These are phyloP conservation scores for Blastosporella zonata DNA, from an alignment of 1,284 basidiomycete genomes.

Conservation along the genomic window DNA sequence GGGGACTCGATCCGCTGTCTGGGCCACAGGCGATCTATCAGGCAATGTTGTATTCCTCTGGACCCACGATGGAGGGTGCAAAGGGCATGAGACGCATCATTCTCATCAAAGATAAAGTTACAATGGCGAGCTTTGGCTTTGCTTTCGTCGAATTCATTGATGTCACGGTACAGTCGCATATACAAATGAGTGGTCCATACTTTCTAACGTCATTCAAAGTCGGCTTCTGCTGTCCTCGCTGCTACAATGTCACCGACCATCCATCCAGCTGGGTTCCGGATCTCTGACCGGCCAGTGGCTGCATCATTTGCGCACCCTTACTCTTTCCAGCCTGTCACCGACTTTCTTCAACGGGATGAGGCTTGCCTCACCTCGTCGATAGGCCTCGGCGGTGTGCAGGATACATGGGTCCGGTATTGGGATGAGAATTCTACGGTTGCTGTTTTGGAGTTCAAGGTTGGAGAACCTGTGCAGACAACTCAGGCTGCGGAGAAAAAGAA, in stretches of 20 bases:
- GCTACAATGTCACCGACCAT: constrained; percentile 78
- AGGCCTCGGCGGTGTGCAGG: constrained; percentile 66
- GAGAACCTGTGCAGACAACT: constrained; percentile 47
- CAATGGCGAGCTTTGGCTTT: constrained; percentile 85
- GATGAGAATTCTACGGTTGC: constrained; percentile 73
- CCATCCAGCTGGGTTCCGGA: constrained; percentile 86
- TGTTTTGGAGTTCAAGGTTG: constrained; percentile 77
- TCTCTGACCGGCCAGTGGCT: constrained; percentile 81
- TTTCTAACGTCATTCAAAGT: constrained; percentile 37
- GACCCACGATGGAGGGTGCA: constrained; percentile 66
- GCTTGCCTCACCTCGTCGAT: constrained; percentile 63
- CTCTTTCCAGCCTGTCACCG: constrained; percentile 77
- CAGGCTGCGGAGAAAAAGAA: constrained; percentile 54
- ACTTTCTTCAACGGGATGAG: constrained; percentile 72
- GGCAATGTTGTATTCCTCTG: constrained; percentile 69
- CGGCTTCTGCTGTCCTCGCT: constrained; percentile 71
- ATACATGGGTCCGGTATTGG: constrained; percentile 78
- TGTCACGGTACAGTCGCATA: constrained; percentile 51
- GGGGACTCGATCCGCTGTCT: constrained; percentile 85
- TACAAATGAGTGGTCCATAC: neutral
- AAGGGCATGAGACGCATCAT: constrained; percentile 84
- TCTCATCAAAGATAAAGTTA: constrained; percentile 82
- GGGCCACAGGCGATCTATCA: constrained; percentile 82
- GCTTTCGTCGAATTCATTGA: constrained; percentile 90
- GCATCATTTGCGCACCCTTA: constrained; percentile 86